Percentiles rank a stretch among this genome's conserved stretches.
Evolutionary conservation across 495 filamentous ascomycete genomes (phyloP).

Genomic region (Annulohypoxylon moriforme): DNA sequence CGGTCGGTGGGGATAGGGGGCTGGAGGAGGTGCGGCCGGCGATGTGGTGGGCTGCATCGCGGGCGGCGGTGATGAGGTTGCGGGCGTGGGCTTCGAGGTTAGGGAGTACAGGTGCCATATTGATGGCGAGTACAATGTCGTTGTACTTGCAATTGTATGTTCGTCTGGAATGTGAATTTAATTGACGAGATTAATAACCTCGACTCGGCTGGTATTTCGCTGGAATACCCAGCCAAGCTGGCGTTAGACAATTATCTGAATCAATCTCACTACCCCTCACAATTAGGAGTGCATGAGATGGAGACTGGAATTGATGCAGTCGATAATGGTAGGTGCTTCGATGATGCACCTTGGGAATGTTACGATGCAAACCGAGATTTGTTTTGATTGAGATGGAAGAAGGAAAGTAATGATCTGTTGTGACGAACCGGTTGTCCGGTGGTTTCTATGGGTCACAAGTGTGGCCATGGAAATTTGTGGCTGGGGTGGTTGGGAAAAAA

Average conservation of each 20-base stretch:
- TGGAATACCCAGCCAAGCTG: slow-evolving; percentile 46
- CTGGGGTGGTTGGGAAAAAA: slow-evolving; percentile 37
- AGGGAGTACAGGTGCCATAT: slow-evolving; percentile 44
- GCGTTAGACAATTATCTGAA: background rate
- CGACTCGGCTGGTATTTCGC: slow-evolving; percentile 35
- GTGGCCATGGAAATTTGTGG: slow-evolving; percentile 37
- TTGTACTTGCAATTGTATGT: background rate
- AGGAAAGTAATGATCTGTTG: slow-evolving; percentile 3
- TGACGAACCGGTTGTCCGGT: slow-evolving; percentile 36
- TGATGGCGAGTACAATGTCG: slow-evolving; percentile 12
- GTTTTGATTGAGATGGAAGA: slow-evolving; percentile 1
- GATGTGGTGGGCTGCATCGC: slow-evolving; percentile 25
- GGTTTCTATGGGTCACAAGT: slow-evolving; percentile 40
- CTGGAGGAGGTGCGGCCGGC: slow-evolving; percentile 22
- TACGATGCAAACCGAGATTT: slow-evolving; percentile 19
- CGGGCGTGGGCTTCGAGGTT: slow-evolving; percentile 45
- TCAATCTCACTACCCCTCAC: slow-evolving; percentile 17
- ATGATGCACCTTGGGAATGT: slow-evolving; percentile 25
- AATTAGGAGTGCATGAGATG: slow-evolving; percentile 24
- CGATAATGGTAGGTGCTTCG: slow-evolving; percentile 9
- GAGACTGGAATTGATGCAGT: slow-evolving; percentile 16
- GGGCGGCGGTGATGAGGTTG: slow-evolving; percentile 40
- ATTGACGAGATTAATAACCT: background rate
- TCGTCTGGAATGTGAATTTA: slow-evolving; percentile 15
- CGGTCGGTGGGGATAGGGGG: slow-evolving; percentile 16